phyloP scores from a whole-genome alignment of 352 stramenopile genomes.

The Poterioochromonas sp. region DNA sequence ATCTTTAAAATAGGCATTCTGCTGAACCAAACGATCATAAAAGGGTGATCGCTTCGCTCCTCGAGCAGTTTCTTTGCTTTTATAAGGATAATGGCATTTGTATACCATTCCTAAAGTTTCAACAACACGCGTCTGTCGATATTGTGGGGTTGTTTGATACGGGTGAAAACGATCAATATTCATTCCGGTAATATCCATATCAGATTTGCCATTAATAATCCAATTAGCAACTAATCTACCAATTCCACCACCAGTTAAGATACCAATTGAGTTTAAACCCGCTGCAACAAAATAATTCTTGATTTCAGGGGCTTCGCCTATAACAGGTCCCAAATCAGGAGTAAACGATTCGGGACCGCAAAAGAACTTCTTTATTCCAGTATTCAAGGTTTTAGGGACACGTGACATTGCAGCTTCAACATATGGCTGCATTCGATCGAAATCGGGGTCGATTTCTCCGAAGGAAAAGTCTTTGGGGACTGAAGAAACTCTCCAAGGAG shows the following conservation, averaged over 20 bases:
- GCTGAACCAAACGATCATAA: slow-evolving; percentile 43
- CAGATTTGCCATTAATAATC: slow-evolving; percentile 50
- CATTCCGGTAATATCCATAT: slow-evolving; percentile 48
- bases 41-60: slow-evolving; percentile 47
- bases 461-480: slow-evolving; percentile 49
- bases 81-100: slow-evolving; percentile 52
- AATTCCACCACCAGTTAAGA: slow-evolving; percentile 54
- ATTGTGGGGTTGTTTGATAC: slow-evolving; percentile 35
- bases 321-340: slow-evolving; percentile 49
- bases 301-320: slow-evolving; percentile 51
- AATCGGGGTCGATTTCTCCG: slow-evolving; percentile 54
- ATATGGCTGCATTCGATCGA: slow-evolving; percentile 55
- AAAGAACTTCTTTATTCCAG: slow-evolving; percentile 55
- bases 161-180: slow-evolving; percentile 35
- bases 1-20: slow-evolving; percentile 49
- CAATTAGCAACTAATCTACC: slow-evolving; percentile 54
- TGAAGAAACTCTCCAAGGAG: slow-evolving; percentile 44
- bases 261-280: slow-evolving; percentile 59
- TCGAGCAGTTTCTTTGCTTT: slow-evolving; percentile 46
- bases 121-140: slow-evolving; percentile 39
- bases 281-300: slow-evolving; percentile 55
- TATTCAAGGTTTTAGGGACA: slow-evolving; percentile 46
- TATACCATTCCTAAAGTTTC: slow-evolving; percentile 54
- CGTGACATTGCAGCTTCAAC: slow-evolving; percentile 51
- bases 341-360: slow-evolving; percentile 56